A percentile compares a stretch with the other conserved stretches of the same genome.
phyloP scores from a whole-genome alignment of 306 rosid genomes.

The Fragaria iinumae region DNA sequence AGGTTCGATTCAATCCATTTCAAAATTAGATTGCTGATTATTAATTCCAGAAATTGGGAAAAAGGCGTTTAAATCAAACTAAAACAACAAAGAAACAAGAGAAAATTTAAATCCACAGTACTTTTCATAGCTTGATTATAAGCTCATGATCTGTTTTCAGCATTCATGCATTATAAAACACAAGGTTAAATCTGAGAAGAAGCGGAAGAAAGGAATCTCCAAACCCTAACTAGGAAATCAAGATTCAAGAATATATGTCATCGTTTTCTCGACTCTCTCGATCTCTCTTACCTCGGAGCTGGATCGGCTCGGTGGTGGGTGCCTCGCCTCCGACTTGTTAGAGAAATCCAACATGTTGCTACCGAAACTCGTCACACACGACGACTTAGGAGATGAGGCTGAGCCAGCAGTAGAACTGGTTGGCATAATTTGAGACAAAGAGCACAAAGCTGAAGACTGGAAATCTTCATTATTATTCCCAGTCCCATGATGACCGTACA shows the following conservation, averaged over 20 bases:
- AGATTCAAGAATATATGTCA: neutral
- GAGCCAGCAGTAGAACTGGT: conserved; percentile 17
- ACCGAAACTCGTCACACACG: conserved; percentile 74
- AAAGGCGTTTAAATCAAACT: neutral
- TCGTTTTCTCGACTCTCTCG: neutral
- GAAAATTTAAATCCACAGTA: neutral
- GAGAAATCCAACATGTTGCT: conserved; percentile 87
- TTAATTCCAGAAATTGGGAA: too few relatives aligned
- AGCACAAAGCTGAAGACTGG: conserved; percentile 44
- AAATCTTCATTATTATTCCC: conserved; percentile 29
- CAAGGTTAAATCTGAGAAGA: neutral
- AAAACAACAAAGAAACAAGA: neutral
- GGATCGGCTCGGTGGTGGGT: conserved; percentile 61
- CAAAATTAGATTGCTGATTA: neutral
- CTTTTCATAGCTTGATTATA: neutral
- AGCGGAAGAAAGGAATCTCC: neutral
- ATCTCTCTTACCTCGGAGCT: conserved; percentile 58
- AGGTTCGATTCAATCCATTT: conserved; percentile 1
- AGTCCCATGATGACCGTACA: conserved; percentile 43
- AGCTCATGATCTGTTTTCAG: neutral
- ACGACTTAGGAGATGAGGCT: conserved; percentile 59
- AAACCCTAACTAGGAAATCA: conserved; percentile 4
- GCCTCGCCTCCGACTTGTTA: conserved; percentile 44
- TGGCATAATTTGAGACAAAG: conserved; percentile 38
- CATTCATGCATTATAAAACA: neutral